phyloP scores from a whole-genome alignment of 2,329 filamentous ascomycete species.

The Dactylella cylindrospora region DNA sequence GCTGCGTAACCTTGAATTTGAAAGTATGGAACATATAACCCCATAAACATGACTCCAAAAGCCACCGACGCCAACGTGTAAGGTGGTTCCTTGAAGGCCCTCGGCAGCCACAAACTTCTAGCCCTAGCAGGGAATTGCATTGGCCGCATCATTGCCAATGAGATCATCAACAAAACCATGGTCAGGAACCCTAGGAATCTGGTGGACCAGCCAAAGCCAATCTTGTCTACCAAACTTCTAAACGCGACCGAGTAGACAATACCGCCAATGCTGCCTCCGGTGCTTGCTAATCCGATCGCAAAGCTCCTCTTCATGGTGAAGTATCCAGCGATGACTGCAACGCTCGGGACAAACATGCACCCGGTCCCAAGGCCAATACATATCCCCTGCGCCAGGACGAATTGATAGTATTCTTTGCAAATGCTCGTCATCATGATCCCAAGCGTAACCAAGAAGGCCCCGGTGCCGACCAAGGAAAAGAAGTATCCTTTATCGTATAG shows the following conservation, averaged over 20 bases:
- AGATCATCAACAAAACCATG: constrained; percentile 48
- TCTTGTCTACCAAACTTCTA: constrained; percentile 48
- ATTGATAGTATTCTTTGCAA: constrained; percentile 57
- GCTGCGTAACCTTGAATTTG: constrained; percentile 54
- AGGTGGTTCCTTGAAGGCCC: constrained; percentile 51
- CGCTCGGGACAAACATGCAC: constrained; percentile 53
- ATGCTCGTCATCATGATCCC: constrained; percentile 56
- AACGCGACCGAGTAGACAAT: constrained; percentile 55
- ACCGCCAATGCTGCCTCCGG: constrained; percentile 54
- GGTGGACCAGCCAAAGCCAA: constrained; percentile 53
- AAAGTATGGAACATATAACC: constrained; percentile 56
- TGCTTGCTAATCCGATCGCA: constrained; percentile 55
- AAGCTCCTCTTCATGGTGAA: constrained; percentile 53
- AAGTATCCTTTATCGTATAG: constrained; percentile 58
- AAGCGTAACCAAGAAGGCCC: constrained; percentile 55
- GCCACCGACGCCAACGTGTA: constrained; percentile 52
- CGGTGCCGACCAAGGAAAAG: constrained; percentile 53
- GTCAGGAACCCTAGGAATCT: constrained; percentile 51
- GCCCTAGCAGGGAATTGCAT: constrained; percentile 19
- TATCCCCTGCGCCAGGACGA: constrained; percentile 60
- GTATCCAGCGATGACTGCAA: constrained; percentile 54
- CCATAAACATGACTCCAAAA: constrained; percentile 51
- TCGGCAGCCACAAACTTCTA: constrained; percentile 50
- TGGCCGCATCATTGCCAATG: constrained; percentile 50
- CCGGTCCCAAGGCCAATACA: constrained; percentile 59